Conservation (phyloP, 257 asterid species). For the Fraxinus quadrangulata region DNA sequence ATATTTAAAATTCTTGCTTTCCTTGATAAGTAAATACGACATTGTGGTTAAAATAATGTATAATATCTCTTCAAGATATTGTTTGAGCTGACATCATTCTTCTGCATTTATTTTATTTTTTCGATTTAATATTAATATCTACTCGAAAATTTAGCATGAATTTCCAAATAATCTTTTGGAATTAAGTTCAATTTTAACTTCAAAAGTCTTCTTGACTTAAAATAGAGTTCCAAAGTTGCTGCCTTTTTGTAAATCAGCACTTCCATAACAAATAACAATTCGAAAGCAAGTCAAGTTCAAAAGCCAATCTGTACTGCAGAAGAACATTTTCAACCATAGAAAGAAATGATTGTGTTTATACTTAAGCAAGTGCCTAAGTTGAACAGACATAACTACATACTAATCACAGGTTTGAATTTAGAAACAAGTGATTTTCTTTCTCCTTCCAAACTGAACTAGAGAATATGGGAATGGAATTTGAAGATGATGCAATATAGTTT, state of each 20-base stretch:
- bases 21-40: neutral
- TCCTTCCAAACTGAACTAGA: slow-evolving; percentile 4
- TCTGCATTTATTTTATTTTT: neutral
- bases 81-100: neutral
- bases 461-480: neutral
- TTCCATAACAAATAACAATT: neutral
- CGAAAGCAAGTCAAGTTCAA: neutral
- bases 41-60: neutral
- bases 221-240: neutral
- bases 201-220: neutral
- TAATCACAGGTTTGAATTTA: neutral
- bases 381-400: neutral
- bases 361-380: neutral
- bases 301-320: neutral
- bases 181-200: neutral
- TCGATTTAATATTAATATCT: neutral
- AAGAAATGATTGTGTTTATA: neutral
- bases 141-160: neutral
- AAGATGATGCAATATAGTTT: neutral
- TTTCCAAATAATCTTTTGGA: neutral
- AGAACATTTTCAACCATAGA: neutral
- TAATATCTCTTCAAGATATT: neutral
- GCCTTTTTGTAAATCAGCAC: neutral
- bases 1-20: neutral
- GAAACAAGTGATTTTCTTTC: neutral